Conservation (phyloP, 2,329 filamentous ascomycete genomes). For the Paraphaeosphaeria sporulosa region DNA sequence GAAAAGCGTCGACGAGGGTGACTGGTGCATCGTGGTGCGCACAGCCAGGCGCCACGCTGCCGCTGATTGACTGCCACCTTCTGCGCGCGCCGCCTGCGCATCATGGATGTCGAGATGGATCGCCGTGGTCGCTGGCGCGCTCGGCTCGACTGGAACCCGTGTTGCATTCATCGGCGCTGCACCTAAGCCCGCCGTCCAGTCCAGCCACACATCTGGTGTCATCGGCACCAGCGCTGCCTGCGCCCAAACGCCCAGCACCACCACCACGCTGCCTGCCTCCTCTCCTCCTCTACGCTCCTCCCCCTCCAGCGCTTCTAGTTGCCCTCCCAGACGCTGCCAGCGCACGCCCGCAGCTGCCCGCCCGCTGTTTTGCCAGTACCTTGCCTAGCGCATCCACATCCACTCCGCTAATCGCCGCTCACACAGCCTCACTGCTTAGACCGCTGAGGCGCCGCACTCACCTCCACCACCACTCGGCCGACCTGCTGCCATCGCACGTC, state of each 20-base stretch:
- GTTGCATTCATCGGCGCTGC: constrained; percentile 7
- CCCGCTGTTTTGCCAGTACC: background rate
- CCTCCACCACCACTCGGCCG: constrained; percentile 1
- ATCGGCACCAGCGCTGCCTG: background rate
- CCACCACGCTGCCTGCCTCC: background rate
- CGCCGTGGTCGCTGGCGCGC: background rate
- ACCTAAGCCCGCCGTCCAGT: background rate
- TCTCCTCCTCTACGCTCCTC: background rate
- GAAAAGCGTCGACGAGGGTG: no score
- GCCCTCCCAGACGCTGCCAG: constrained; percentile 3
- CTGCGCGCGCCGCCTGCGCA: no score
- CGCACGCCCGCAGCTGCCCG: background rate
- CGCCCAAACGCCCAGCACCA: background rate
- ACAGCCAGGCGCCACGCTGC: background rate
- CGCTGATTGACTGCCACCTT: background rate
- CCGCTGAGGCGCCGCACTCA: background rate
- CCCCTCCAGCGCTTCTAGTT: background rate
- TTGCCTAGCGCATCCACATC: constrained; percentile 4
- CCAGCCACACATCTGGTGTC: background rate
- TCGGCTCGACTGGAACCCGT: background rate
- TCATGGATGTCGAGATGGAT: no score
- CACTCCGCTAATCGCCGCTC: constrained; percentile 7
- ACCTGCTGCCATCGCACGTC: constrained; percentile 10
- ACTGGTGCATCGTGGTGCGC: background rate
- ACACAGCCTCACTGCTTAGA: constrained; percentile 5